A percentile compares a stretch with the other conserved stretches of the same genome.
These are phyloP conservation scores for Phytophthora melonis DNA, from an alignment of 352 stramenopile genomes.

Conservation along the genomic window DNA sequence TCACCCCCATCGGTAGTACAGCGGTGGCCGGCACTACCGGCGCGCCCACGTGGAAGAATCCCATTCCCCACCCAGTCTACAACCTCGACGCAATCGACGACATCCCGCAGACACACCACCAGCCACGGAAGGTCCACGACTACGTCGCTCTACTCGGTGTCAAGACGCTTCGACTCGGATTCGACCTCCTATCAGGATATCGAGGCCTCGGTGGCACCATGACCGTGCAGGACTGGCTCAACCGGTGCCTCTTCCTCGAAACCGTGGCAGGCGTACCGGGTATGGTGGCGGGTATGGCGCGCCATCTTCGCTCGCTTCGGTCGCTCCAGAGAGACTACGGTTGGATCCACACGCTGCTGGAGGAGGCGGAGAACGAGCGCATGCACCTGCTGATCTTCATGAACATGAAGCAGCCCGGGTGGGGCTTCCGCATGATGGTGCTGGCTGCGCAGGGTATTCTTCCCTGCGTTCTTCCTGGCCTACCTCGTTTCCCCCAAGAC, in stretches of 20 bases:
- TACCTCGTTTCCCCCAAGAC: slow-evolving; percentile 88
- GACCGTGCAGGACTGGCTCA: slow-evolving; percentile 69
- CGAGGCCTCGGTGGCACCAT: slow-evolving; percentile 60
- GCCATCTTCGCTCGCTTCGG: slow-evolving; percentile 84
- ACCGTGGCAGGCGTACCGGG: slow-evolving; percentile 76
- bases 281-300: slow-evolving; percentile 75
- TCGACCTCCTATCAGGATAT: slow-evolving; percentile 62
- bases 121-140: slow-evolving; percentile 49
- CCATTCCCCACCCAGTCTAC: slow-evolving; percentile 53
- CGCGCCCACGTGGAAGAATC: slow-evolving; percentile 45
- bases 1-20: neutral
- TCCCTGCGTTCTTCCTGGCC: slow-evolving; percentile 79
- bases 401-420: slow-evolving; percentile 86
- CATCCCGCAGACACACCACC: slow-evolving; percentile 47
- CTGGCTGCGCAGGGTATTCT: slow-evolving; percentile 87
- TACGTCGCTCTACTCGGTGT: slow-evolving; percentile 45
- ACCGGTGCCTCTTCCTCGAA: slow-evolving; percentile 83
- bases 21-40: slow-evolving; percentile 4
- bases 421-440: slow-evolving; percentile 76
- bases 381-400: slow-evolving; percentile 94
- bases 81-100: slow-evolving; percentile 44
- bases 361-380: slow-evolving; percentile 94
- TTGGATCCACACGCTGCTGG: slow-evolving; percentile 91
- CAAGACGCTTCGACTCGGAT: slow-evolving; percentile 46
- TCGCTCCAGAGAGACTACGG: slow-evolving; percentile 86